Base-by-base conservation (phyloP, 2,329 filamentous ascomycete genomes). In the Penicillium italicum region DNA sequence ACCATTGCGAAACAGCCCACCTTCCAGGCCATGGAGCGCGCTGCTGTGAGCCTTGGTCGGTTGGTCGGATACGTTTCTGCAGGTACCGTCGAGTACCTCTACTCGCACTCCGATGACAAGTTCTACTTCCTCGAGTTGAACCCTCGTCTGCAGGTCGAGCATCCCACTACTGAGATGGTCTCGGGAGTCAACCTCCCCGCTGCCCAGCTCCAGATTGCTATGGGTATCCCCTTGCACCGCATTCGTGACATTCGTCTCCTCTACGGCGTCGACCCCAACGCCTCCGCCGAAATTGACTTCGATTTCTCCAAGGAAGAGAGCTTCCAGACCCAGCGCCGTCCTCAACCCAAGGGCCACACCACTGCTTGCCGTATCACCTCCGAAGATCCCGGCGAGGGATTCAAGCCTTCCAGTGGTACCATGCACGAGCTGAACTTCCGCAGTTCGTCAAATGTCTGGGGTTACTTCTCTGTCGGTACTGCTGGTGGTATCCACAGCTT, bases 81-180 rank as follows among this genome's bases (percentile, higher is more conserved):
- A 22, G 94, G 94, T 82, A 99, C 94, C 31, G 95, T 99, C 58
- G 94, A 99, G 79, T 99, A 99, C 76, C 85, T 99, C 46, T 99
- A 99, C 82, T 99, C 94, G 40, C 91, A 99, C 76, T 81, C 91
- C 18, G 94, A 99, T 66, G 91, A 97, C 82, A 94, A 96, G 77
- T 99, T 99, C 81, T 99, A 97, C 84, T 99, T 99, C 81, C 81
- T 99, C 63, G 94, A 99, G 79, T 80, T 99, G 71, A 99, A 99
- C 81, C 94, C 94, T 47, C 91, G 94, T 90, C 88, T 99, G 53
- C 94, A 99, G 80, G 94, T 99, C 77, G 94, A 99, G 84, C 94
- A 99, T 79, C 94, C 94, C 43, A 99, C 93, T 50, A 99, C 94
- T 28, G 94, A 99, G 76, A 99, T 99, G 94, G 94, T 99, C 63